Base-by-base conservation (phyloP, 768 basidiomycete genomes). In the Hemileccinum impolitum region DNA sequence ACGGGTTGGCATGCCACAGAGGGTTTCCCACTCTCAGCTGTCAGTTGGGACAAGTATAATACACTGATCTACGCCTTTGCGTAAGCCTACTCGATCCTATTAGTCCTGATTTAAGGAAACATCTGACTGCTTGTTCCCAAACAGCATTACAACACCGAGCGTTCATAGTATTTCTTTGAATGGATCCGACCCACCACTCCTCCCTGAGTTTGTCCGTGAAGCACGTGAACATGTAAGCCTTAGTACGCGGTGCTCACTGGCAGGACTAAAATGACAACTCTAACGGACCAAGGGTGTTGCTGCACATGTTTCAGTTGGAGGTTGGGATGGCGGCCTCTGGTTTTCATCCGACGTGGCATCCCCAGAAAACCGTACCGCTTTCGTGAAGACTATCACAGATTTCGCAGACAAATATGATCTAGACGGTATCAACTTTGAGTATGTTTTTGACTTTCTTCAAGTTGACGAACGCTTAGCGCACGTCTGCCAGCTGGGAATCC, bases 401-500 rank as follows among this genome's bases (percentile, higher is more conserved):
- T 66, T 88, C 10, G 79, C 73, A 2, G 53, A 62, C 1, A 45
- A 78, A 43, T 84, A 84, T 60, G 34, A 66, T 0, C 63, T 87
- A 1, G 82, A 82, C 50, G 83, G 84, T 14, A 65, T 87, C 41
- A 78, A 55, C 18, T 65, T 69, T 28, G 62, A 64, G 66, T 69
- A 47, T 1, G 63, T 45, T 3, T n/a, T 13, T 28, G 3, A 12
- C 15, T 18, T 41, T 41, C 2, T 23, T 4, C 35, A 11, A 4
- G 15, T 39, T 9, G 34, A 21, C 23, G 25, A 38, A 1, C 1
- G 19, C n/a, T 61, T 6, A 65, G 3, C n/a, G 1, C 17, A 17
- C n/a, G n/a, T 72, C 50, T 46, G 14, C 31, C 45, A 92, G 90
- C 59, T 94, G 92, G 91, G 93, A 95, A 67, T 93, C 86, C 61